Evolutionary conservation across 176 grass and related monocot species (phyloP).

Genomic region (Ampelocalamus luodianensis): DNA sequence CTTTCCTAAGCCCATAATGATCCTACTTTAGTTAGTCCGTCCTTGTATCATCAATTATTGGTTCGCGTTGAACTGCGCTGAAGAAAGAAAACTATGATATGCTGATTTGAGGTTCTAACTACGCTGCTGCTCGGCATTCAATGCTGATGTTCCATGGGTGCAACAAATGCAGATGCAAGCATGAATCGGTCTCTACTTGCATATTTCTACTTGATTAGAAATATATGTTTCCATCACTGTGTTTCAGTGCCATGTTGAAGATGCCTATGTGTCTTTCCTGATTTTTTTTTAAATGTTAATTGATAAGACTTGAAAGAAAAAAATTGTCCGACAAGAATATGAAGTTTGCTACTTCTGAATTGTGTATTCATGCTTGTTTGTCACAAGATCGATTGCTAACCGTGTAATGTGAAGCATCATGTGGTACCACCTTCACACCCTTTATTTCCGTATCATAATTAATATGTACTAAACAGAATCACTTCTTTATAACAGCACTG

Average conservation of each 20-base stretch:
- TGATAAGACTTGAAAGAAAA: not conserved
- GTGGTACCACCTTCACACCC: not conserved
- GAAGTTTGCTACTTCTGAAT: not conserved
- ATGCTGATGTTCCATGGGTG: slow-evolving; percentile 7
- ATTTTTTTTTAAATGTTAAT: not conserved
- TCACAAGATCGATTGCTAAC: not conserved
- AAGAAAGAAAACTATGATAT: slow-evolving; percentile 3
- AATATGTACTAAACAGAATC: slow-evolving; percentile 6
- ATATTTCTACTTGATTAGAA: slow-evolving; percentile 6
- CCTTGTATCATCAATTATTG: slow-evolving; percentile 20
- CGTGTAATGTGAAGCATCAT: not conserved
- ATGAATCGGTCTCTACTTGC: not conserved
- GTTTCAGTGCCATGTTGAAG: not conserved
- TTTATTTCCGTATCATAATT: not conserved
- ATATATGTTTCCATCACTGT: not conserved
- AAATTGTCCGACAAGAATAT: not conserved
- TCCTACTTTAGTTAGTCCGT: not conserved
- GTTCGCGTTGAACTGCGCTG: slow-evolving; percentile 21
- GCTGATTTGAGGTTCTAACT: slow-evolving; percentile 19
- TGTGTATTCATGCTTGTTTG: not conserved
- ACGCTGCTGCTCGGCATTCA: slow-evolving; percentile 13
- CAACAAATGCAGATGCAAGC: not conserved
- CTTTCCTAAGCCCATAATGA: slow-evolving; percentile 25
- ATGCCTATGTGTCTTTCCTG: not conserved
- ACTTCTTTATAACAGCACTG: not conserved